These are phyloP conservation scores for Botryotinia narcissicola DNA, from an alignment of 2,329 filamentous ascomycete species.

Conservation along the genomic window DNA sequence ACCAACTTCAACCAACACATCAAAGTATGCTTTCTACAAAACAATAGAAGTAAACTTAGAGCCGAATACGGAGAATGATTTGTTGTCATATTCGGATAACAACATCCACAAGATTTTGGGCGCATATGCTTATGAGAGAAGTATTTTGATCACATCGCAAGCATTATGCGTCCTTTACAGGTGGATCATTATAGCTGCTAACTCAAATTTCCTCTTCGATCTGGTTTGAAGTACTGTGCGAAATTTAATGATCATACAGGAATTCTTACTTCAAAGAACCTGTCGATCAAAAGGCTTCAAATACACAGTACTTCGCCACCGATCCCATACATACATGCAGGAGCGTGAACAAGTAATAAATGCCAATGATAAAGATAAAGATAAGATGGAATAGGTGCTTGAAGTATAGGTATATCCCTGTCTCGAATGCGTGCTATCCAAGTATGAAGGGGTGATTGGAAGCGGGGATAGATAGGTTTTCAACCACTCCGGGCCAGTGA, in stretches of 20 bases:
- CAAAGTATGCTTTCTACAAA: neutral
- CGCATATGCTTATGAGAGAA: neutral
- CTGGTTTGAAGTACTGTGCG: neutral
- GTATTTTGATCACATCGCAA: constrained; percentile 5
- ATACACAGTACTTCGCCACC: neutral
- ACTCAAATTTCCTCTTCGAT: neutral
- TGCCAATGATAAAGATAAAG: neutral
- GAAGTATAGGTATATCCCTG: neutral
- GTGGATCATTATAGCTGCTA: too few relatives aligned
- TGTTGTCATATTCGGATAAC: neutral
- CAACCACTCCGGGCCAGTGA: neutral
- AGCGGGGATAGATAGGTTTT: neutral
- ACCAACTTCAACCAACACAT: neutral
- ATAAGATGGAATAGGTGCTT: neutral
- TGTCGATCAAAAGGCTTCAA: neutral
- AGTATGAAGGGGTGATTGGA: neutral
- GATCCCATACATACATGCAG: neutral
- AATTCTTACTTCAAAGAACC: neutral
- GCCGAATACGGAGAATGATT: neutral
- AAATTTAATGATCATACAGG: neutral
- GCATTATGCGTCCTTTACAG: neutral
- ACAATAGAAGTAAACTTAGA: neutral
- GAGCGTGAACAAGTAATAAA: neutral
- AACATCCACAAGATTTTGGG: neutral
- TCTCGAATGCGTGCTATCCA: neutral